These are phyloP conservation scores for Penicillium sclerotiorum DNA, from an alignment of 2,329 filamentous ascomycete genomes.

Conservation along the genomic window DNA sequence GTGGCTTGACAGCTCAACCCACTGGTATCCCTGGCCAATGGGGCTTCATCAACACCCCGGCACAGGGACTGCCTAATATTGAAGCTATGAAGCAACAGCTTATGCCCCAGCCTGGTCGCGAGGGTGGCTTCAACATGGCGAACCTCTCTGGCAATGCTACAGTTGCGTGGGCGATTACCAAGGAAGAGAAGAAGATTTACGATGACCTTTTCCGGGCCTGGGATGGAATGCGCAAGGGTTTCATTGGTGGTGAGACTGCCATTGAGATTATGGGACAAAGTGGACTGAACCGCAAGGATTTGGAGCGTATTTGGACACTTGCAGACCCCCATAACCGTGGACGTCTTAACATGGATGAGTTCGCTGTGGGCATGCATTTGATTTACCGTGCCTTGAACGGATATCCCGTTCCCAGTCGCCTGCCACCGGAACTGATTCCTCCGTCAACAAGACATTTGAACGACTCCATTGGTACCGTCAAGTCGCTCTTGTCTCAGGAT, in stretches of 20 bases:
- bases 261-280: constrained; percentile 98
- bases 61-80: constrained; percentile 88
- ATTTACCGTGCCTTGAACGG: constrained; percentile 97
- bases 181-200: constrained; percentile 97
- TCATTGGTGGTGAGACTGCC: constrained; percentile 85
- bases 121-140: constrained; percentile 80
- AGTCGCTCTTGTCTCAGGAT: constrained; percentile 84
- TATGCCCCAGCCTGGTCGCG: constrained; percentile 95
- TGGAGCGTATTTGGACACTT: constrained; percentile 93
- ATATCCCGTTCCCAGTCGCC: constrained; percentile 82
- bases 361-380: constrained; percentile 97
- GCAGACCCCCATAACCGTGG: constrained; percentile 94
- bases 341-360: constrained; percentile 92
- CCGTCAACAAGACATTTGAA: constrained; percentile 93
- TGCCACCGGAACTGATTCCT: constrained; percentile 90
- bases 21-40: constrained; percentile 93
- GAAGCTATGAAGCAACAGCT: constrained; percentile 89
- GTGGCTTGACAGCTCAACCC: constrained; percentile 85
- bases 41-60: constrained; percentile 95
- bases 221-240: constrained; percentile 93
- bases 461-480: constrained; percentile 90
- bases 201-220: constrained; percentile 93
- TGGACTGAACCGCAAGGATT: constrained; percentile 83
- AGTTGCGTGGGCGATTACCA: constrained; percentile 97
- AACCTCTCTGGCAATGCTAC: constrained; percentile 91